Conservation (phyloP, 2,329 filamentous ascomycete genomes). For the Paecilomyces formosus region DNA sequence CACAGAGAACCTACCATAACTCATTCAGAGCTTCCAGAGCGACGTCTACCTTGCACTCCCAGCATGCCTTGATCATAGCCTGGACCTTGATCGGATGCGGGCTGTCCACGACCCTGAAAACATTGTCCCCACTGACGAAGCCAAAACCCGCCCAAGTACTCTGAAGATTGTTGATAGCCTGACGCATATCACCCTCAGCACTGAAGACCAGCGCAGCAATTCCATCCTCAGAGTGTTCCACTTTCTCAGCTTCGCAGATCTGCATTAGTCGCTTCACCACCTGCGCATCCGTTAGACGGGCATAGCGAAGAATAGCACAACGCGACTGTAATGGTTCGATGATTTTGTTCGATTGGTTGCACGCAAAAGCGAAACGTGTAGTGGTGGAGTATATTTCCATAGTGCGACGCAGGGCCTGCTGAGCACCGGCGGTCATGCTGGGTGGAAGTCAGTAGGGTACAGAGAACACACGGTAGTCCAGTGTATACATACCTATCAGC, state of each 20-base stretch:
- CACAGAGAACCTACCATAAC: conserved; percentile 57
- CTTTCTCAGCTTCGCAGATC: conserved; percentile 86
- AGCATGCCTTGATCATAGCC: conserved; percentile 95
- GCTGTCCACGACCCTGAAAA: conserved; percentile 94
- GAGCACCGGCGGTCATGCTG: conserved; percentile 89
- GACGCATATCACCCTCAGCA: conserved; percentile 96
- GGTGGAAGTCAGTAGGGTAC: neutral
- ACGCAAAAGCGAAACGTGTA: conserved; percentile 94
- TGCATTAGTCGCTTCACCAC: conserved; percentile 85
- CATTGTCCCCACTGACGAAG: conserved; percentile 95
- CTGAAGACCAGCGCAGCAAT: conserved; percentile 94
- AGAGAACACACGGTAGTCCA: neutral
- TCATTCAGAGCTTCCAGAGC: conserved; percentile 82
- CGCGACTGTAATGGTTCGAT: conserved; percentile 97
- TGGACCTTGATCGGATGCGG: conserved; percentile 98
- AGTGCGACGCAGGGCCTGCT: conserved; percentile 87
- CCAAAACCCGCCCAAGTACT: conserved; percentile 89
- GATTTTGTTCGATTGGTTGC: conserved; percentile 98
- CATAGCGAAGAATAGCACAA: conserved; percentile 91
- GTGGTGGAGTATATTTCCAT: conserved; percentile 99
- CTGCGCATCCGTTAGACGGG: conserved; percentile 84
- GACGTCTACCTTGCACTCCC: conserved; percentile 82
- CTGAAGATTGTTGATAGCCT: conserved; percentile 97
- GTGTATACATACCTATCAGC: conserved; percentile 60
- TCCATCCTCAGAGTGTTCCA: conserved; percentile 86